Conservation (phyloP, 495 filamentous ascomycete genomes). For the Pseudevernia furfuracea region DNA sequence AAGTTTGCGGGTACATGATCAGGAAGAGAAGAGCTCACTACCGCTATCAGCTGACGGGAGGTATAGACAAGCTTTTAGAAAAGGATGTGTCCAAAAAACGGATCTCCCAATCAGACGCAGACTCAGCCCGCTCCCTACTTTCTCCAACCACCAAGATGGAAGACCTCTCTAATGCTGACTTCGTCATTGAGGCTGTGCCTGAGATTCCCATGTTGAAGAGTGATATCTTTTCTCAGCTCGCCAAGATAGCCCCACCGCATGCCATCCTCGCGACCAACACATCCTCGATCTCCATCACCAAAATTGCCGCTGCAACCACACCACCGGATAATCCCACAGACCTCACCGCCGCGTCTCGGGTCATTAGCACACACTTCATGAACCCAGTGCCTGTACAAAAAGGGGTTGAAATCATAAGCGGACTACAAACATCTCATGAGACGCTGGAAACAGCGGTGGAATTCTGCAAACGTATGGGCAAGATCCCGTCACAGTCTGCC, state of each 20-base stretch:
- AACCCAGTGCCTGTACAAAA: conserved; percentile 97
- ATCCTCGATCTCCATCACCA: conserved; percentile 93
- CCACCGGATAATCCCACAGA: conserved; percentile 58
- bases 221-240: conserved; percentile 77
- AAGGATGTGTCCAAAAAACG: conserved; percentile 84
- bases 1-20: conserved; percentile 67
- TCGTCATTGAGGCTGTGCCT: conserved; percentile 95
- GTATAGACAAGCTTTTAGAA: conserved; percentile 74
- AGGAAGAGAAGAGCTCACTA: not conserved
- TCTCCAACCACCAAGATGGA: conserved; percentile 65
- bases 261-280: conserved; percentile 96
- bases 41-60: conserved; percentile 9
- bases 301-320: conserved; percentile 80
- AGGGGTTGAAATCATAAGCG: conserved; percentile 94
- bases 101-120: conserved; percentile 70
- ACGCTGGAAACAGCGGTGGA: conserved; percentile 78
- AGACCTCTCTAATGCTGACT: conserved; percentile 77
- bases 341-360: conserved; percentile 72
- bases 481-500: conserved; percentile 75
- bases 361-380: conserved; percentile 98
- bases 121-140: conserved; percentile 59
- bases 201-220: conserved; percentile 85
- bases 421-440: conserved; percentile 75
- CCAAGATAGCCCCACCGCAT: conserved; percentile 74
- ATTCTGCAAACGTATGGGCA: conserved; percentile 84